Percentiles rank a stretch among this genome's conserved stretches.
Evolutionary conservation across 176 grass and related monocot species (phyloP).

Genomic region (Rhynchospora tenuis): DNA sequence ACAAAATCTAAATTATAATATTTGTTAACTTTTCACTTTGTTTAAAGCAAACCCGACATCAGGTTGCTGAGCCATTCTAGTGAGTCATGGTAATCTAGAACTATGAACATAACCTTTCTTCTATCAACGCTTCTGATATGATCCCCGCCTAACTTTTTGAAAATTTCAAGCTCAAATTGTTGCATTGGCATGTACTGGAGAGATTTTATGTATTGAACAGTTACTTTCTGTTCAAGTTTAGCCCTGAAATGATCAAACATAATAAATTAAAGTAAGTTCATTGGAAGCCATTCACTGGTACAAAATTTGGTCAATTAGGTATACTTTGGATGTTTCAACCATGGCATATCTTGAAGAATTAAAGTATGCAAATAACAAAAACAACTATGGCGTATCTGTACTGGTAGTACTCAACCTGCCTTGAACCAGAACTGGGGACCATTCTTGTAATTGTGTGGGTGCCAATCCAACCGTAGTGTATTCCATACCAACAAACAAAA

Average conservation of each 20-base stretch:
- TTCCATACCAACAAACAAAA: not conserved
- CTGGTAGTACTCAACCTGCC: not conserved
- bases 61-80: not conserved
- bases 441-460: not conserved
- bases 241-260: slow-evolving; percentile 34
- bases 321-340: not conserved
- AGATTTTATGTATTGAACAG: slow-evolving; percentile 31
- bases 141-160: slow-evolving; percentile 28
- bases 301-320: not conserved
- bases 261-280: not conserved
- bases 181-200: slow-evolving; percentile 38
- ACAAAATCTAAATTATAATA: not conserved
- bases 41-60: not conserved
- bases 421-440: not conserved
- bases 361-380: not conserved
- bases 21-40: no score
- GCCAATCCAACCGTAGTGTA: not conserved
- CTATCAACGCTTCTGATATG: slow-evolving; percentile 27
- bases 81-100: not conserved
- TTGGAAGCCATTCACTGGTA: not conserved
- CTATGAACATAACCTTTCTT: slow-evolving; percentile 40
- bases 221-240: slow-evolving; percentile 40
- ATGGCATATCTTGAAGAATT: not conserved
- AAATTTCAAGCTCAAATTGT: slow-evolving; percentile 47
- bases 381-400: not conserved